Evolutionary conservation across 2,329 filamentous ascomycete species (phyloP).

Genomic region (Aspergillus floridensis): DNA sequence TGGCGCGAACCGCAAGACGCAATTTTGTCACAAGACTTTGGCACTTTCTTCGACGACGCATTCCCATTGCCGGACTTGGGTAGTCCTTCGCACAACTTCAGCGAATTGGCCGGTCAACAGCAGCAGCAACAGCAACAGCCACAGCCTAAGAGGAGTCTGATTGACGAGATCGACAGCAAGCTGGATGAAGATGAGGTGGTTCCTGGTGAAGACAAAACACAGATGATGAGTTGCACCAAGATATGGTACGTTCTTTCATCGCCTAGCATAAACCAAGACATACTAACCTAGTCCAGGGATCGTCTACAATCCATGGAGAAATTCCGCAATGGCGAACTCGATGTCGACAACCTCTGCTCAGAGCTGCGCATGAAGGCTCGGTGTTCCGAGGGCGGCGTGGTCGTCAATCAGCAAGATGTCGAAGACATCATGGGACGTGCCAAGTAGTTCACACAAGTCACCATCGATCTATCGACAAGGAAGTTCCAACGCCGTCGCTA

Average conservation of each 20-base stretch:
- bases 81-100: constrained; percentile 69
- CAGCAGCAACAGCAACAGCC: constrained; percentile 26
- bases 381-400: constrained; percentile 83
- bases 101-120: constrained; percentile 32
- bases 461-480: neutral
- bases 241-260: constrained; percentile 69
- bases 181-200: constrained; percentile 68
- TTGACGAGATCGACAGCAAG: constrained; percentile 70
- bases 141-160: constrained; percentile 63
- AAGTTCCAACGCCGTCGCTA: neutral
- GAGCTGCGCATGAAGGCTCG: constrained; percentile 95
- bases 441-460: constrained; percentile 19
- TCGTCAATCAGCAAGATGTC: constrained; percentile 86
- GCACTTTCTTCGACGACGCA: constrained; percentile 71
- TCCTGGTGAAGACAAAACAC: constrained; percentile 57
- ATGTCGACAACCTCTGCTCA: constrained; percentile 87
- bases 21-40: constrained; percentile 69
- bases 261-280: neutral
- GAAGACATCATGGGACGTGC: constrained; percentile 65
- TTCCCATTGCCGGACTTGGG: constrained; percentile 74
- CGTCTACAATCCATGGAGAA: constrained; percentile 82
- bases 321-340: constrained; percentile 86
- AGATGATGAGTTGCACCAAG: constrained; percentile 79
- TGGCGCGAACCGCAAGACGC: constrained; percentile 89
- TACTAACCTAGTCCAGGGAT: constrained; percentile 61